Evolutionary conservation across 2,329 filamentous ascomycete genomes (phyloP).

Genomic region (Chaetomium globosum): DNA sequence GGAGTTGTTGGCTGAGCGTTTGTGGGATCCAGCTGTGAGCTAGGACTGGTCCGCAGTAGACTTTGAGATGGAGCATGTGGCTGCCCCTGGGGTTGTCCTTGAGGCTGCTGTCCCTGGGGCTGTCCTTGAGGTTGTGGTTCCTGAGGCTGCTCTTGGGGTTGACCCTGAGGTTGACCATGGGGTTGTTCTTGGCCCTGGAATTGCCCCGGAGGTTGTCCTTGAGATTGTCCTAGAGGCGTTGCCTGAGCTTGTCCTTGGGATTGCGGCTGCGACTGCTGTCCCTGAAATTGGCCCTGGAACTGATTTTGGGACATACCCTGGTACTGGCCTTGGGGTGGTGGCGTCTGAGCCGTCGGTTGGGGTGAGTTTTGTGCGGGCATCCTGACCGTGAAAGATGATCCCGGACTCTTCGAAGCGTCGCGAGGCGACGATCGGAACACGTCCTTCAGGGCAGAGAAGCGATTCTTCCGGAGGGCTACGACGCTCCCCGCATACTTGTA

Average conservation of each 20-base stretch:
- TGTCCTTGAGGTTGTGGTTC: neutral
- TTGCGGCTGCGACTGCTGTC: conserved; percentile 13
- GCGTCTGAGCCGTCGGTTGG: conserved; percentile 2
- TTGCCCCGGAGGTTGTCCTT: conserved; percentile 8
- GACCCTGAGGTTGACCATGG: conserved; percentile 13
- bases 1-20: neutral
- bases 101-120: neutral
- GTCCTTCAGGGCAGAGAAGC: conserved; percentile 48
- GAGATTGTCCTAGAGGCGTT: conserved; percentile 10
- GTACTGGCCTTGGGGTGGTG: conserved; percentile 16
- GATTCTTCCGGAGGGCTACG: conserved; percentile 45
- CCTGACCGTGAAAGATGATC: conserved; percentile 30
- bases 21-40: neutral
- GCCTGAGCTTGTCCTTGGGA: conserved; percentile 15
- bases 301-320: conserved; percentile 19
- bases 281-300: conserved; percentile 12
- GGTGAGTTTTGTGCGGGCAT: conserved; percentile 19
- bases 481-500: conserved; percentile 24
- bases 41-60: conserved; percentile 1
- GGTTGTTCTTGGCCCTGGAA: conserved; percentile 10
- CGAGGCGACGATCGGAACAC: conserved; percentile 39
- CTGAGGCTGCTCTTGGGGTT: conserved; percentile 11
- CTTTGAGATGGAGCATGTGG: conserved; percentile 4
- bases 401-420: conserved; percentile 31
- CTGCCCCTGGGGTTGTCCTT: neutral